Evolutionary conservation across 2,329 filamentous ascomycete genomes (phyloP).

Genomic region (Pezicula radicicola): DNA sequence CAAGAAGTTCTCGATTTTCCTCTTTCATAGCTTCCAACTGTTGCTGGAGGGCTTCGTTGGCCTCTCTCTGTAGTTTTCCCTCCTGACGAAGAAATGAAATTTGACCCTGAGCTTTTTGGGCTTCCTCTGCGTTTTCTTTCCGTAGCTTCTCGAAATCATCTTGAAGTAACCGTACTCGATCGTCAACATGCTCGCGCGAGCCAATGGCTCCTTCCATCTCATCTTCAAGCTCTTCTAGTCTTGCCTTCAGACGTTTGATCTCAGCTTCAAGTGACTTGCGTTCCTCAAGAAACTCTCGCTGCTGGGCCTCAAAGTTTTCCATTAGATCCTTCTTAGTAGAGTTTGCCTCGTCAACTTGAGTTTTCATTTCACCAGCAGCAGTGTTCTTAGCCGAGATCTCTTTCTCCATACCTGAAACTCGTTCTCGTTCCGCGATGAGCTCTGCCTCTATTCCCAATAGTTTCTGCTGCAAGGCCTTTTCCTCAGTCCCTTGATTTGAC

Average conservation of each 20-base stretch:
- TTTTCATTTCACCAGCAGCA: conserved; percentile 59
- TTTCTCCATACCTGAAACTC: conserved; percentile 62
- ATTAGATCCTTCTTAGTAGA: conserved; percentile 93
- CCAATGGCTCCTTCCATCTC: conserved; percentile 83
- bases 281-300: conserved; percentile 83
- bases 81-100: conserved; percentile 62
- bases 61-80: conserved; percentile 55
- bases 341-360: conserved; percentile 78
- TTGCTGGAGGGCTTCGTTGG: conserved; percentile 54
- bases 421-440: conserved; percentile 69
- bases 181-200: conserved; percentile 76
- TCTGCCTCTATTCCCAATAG: conserved; percentile 74
- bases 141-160: conserved; percentile 65
- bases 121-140: conserved; percentile 54
- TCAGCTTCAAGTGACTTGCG: conserved; percentile 80
- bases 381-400: conserved; percentile 59
- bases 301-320: conserved; percentile 89
- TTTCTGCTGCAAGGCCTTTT: conserved; percentile 59
- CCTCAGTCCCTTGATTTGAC: conserved; percentile 54
- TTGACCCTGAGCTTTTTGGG: conserved; percentile 57
- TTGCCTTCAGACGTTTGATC: conserved; percentile 70
- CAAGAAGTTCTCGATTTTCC: conserved; percentile 47
- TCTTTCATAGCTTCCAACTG: conserved; percentile 55
- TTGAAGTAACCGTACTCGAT: conserved; percentile 65
- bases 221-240: conserved; percentile 86